phyloP scores from a whole-genome alignment of 2,329 filamentous ascomycete genomes.

The Arachnomyces sp. region DNA sequence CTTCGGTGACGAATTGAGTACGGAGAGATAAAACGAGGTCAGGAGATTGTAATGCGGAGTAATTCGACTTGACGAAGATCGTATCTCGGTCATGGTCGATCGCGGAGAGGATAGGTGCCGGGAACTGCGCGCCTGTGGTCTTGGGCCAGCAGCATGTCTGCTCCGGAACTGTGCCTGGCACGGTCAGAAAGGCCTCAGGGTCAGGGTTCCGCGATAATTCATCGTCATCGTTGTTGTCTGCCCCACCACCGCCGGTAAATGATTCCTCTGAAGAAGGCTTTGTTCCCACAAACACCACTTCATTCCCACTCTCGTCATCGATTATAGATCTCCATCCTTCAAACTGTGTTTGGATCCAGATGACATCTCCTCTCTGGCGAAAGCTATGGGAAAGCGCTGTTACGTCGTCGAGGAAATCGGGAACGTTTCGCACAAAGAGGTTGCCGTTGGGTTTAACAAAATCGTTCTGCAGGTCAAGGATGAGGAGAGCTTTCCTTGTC shows the following conservation, averaged over 20 bases:
- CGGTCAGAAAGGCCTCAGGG: constrained; percentile 36
- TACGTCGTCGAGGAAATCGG: constrained; percentile 61
- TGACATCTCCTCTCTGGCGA: constrained; percentile 62
- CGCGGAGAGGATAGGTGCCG: constrained; percentile 41
- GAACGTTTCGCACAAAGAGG: constrained; percentile 56
- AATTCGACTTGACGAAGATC: constrained; percentile 63
- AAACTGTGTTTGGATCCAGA: constrained; percentile 79
- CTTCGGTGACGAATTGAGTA: constrained; percentile 78
- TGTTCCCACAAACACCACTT: constrained; percentile 23
- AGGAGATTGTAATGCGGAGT: constrained; percentile 77
- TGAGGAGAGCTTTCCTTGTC: constrained; percentile 63
- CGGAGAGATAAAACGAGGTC: constrained; percentile 68
- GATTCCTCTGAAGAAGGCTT: background rate
- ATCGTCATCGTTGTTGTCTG: background rate
- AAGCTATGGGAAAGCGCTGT: constrained; percentile 63
- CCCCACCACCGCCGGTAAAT: too few relatives aligned
- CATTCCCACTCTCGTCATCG: constrained; percentile 42
- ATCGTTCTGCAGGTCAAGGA: constrained; percentile 86
- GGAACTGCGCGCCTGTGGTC: constrained; percentile 42
- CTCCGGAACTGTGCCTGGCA: constrained; percentile 9
- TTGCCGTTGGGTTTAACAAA: constrained; percentile 65
- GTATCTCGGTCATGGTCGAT: constrained; percentile 47
- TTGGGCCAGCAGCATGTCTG: constrained; percentile 33
- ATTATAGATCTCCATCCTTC: constrained; percentile 53
- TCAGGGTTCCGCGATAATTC: constrained; percentile 21